Evolutionary conservation across 2,329 filamentous ascomycete genomes (phyloP).

Genomic region (Hymenoscyphus salicellus): DNA sequence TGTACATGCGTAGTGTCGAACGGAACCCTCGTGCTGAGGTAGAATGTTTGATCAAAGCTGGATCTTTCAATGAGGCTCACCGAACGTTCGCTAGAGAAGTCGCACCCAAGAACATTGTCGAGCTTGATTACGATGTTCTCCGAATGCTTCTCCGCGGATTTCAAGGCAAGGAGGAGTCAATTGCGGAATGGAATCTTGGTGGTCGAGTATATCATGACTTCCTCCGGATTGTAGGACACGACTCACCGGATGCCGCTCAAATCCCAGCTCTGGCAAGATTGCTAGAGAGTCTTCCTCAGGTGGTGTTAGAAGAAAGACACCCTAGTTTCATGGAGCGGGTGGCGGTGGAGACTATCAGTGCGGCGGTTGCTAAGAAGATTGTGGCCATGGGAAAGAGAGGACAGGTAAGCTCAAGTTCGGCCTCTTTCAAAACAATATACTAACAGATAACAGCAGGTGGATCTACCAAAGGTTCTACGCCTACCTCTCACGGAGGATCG

Average conservation of each 20-base stretch:
- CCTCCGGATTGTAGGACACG: constrained; percentile 49
- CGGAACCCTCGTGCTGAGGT: constrained; percentile 70
- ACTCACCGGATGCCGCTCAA: constrained; percentile 40
- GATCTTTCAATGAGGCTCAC: constrained; percentile 77
- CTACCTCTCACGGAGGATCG: constrained; percentile 71
- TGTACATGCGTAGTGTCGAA: constrained; percentile 72
- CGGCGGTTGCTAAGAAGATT: constrained; percentile 65
- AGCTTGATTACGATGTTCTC: constrained; percentile 71
- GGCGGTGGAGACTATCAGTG: constrained; percentile 78
- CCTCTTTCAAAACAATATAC: constrained; percentile 1
- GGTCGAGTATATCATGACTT: constrained; percentile 74
- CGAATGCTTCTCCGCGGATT: constrained; percentile 71
- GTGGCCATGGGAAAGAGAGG: constrained; percentile 53
- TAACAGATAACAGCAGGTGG: constrained; percentile 40
- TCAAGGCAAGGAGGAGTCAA: constrained; percentile 55
- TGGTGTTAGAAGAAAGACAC: constrained; percentile 37
- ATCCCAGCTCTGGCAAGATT: constrained; percentile 53
- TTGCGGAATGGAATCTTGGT: constrained; percentile 73
- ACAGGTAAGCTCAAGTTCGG: constrained; percentile 46
- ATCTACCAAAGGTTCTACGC: constrained; percentile 50
- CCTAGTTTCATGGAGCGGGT: constrained; percentile 59
- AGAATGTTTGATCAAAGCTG: constrained; percentile 74
- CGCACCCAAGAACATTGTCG: constrained; percentile 77
- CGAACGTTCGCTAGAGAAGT: constrained; percentile 76
- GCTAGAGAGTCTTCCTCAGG: constrained; percentile 54